Percentiles rank a stretch among this genome's conserved stretches.
Conservation (phyloP, 768 basidiomycete genomes). For the Psilocybe subaeruginosa region DNA sequence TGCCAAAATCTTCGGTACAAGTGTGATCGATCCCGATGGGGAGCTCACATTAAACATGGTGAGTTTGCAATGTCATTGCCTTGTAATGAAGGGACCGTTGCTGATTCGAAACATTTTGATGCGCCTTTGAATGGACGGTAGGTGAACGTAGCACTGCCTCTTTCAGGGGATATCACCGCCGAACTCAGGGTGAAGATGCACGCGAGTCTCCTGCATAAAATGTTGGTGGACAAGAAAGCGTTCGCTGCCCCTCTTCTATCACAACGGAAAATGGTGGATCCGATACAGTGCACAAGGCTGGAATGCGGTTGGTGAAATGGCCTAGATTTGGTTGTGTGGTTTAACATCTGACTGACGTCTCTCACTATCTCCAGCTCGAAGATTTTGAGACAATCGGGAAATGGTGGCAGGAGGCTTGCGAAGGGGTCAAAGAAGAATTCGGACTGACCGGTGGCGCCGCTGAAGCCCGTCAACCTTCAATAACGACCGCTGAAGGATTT, state of each 20-base stretch:
- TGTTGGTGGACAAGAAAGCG: slow-evolving; percentile 35
- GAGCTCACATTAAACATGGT: slow-evolving; percentile 81
- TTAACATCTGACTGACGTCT: neutral
- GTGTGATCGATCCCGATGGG: slow-evolving; percentile 61
- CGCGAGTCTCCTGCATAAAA: slow-evolving; percentile 28
- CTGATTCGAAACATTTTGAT: no score
- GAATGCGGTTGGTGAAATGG: slow-evolving; percentile 39
- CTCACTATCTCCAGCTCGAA: slow-evolving; percentile 25
- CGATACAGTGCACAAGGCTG: slow-evolving; percentile 50
- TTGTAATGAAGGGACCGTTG: no score
- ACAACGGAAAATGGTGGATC: slow-evolving; percentile 48
- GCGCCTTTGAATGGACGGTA: slow-evolving; percentile 8
- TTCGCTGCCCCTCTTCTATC: slow-evolving; percentile 35
- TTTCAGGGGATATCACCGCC: slow-evolving; percentile 30
- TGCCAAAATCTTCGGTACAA: slow-evolving; percentile 66
- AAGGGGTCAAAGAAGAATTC: slow-evolving; percentile 33
- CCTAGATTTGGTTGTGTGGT: no score
- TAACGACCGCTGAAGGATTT: no score
- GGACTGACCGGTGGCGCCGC: neutral
- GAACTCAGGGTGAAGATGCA: slow-evolving; percentile 22
- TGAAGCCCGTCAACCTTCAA: no score
- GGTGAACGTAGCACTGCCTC: slow-evolving; percentile 46
- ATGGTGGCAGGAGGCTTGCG: slow-evolving; percentile 35
- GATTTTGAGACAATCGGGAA: slow-evolving; percentile 47
- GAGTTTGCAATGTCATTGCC: neutral